Evolutionary conservation across 345 rosid species (phyloP), one percentile per base, ranked within the genome.

Genomic region (Turritis glabra): DNA sequence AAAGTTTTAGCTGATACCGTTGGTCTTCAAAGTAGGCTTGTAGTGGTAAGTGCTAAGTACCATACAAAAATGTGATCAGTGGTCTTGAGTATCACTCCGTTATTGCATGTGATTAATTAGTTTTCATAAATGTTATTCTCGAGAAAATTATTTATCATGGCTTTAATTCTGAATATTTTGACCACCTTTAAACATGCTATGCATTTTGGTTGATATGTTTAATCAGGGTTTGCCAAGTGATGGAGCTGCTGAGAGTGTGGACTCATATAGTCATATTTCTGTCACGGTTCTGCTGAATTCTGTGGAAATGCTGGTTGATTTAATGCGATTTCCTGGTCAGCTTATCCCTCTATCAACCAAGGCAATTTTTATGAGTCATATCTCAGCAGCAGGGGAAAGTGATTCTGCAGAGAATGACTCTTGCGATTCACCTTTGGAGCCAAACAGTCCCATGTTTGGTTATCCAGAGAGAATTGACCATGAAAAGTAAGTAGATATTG

Each of bases 381-480:
- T 87, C 44, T 86, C 96, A 70, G 88, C 93, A n/a, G 93, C 95
- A 67, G 98, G 91, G 86, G 98, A 94, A 86, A 94, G 97, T 82
- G 98, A 94, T 81, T 94, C 95, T 70, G 97, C 97, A 53, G 98
- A 92, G 82, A 92, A 95, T 82, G 99, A 95, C 82, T 95, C 98
- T 17, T 95, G 99, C 41, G 99, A 95, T 80, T 92, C 99, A 67
- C 99, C 97, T 18, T 84, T 95, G 41, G 99, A 96, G 83, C 99
- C 98, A 72, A 96, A 96, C 73, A 94, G 98, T 82, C 98, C 98
- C 65, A 58, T 73, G 70, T 81, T 75, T 74, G 80, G 80, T 51
- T 72, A 26, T 15, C 74, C 67, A 52, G 76, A 77, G 38, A 59
- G 51, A 74, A 43, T 8, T 54, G 71, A 73, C 77, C 15, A 23